phyloP scores from a whole-genome alignment of 352 stramenopile genomes.

The Aphanomyces cochlioides region DNA sequence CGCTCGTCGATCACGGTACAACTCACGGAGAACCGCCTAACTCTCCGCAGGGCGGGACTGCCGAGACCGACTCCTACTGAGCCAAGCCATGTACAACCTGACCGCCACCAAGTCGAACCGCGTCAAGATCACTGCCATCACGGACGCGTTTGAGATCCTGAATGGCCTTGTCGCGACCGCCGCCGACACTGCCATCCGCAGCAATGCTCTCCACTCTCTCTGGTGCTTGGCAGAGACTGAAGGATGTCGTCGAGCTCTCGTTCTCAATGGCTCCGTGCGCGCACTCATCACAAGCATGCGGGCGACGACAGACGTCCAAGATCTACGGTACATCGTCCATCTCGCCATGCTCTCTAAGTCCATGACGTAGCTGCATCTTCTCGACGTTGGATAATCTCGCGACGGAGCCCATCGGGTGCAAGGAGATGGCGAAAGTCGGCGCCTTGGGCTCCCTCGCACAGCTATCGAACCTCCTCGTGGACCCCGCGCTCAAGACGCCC shows the following conservation, averaged over 20 bases:
- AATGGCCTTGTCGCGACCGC: slow-evolving; percentile 34
- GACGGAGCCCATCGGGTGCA: slow-evolving; percentile 16
- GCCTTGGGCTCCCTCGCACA: slow-evolving; percentile 55
- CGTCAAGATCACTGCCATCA: slow-evolving; percentile 51
- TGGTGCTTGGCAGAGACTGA: slow-evolving; percentile 56
- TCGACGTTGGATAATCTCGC: slow-evolving; percentile 20
- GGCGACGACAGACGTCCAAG: slow-evolving; percentile 20
- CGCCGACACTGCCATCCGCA: slow-evolving; percentile 35
- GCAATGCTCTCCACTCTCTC: slow-evolving; percentile 49
- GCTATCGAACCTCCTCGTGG: slow-evolving; percentile 41
- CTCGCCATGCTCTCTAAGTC: background rate
- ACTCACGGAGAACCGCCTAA: no score
- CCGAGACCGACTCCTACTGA: slow-evolving; percentile 45
- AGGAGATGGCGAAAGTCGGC: slow-evolving; percentile 59
- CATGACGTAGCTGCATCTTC: slow-evolving; percentile 25
- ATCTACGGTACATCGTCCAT: slow-evolving; percentile 4
- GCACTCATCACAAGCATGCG: slow-evolving; percentile 37
- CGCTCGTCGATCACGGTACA: slow-evolving; percentile 45
- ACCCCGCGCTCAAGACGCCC: slow-evolving; percentile 16
- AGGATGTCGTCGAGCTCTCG: slow-evolving; percentile 46
- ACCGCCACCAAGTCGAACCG: slow-evolving; percentile 60
- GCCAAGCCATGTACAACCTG: slow-evolving; percentile 64
- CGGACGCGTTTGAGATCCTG: slow-evolving; percentile 44
- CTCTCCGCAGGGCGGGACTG: slow-evolving; percentile 30
- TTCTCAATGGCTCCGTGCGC: slow-evolving; percentile 44